A percentile compares a stretch with the other conserved stretches of the same genome.
These are phyloP conservation scores for Gossypium stocksii DNA, from an alignment of 345 rosid species.

Conservation along the genomic window DNA sequence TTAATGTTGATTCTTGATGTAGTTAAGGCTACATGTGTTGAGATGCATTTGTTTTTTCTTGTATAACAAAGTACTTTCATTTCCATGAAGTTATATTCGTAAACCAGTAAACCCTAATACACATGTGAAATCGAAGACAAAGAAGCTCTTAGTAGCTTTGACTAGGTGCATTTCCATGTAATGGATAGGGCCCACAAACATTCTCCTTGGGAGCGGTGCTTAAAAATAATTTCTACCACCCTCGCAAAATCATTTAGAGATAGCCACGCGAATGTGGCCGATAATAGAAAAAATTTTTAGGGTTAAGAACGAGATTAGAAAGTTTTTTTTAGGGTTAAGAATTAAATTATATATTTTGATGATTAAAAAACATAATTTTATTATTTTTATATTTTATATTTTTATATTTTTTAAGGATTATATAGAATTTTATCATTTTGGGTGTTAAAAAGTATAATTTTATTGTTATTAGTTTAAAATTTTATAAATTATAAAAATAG, in stretches of 20 bases:
- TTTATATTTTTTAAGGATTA: too few species aligned
- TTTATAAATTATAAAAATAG: too few species aligned
- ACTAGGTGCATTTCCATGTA: background rate
- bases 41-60: background rate
- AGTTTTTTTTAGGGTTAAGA: too few species aligned
- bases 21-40: background rate
- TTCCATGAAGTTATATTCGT: background rate
- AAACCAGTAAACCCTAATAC: background rate
- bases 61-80: background rate
- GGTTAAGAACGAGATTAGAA: too few species aligned
- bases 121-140: background rate
- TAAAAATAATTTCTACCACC: slow-evolving; percentile 6
- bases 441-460: too few species aligned
- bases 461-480: too few species aligned
- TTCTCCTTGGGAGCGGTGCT: slow-evolving; percentile 22
- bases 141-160: background rate
- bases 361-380: too few species aligned
- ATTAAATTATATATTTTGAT: too few species aligned
- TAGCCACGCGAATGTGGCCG: too few species aligned
- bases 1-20: background rate
- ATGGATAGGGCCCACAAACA: slow-evolving; percentile 26
- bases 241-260: background rate
- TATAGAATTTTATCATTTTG: too few species aligned
- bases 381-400: too few species aligned
- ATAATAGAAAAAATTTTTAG: too few species aligned